These are phyloP conservation scores for Gynochthodes officinalis DNA, from an alignment of 257 asterid genomes.

Conservation along the genomic window DNA sequence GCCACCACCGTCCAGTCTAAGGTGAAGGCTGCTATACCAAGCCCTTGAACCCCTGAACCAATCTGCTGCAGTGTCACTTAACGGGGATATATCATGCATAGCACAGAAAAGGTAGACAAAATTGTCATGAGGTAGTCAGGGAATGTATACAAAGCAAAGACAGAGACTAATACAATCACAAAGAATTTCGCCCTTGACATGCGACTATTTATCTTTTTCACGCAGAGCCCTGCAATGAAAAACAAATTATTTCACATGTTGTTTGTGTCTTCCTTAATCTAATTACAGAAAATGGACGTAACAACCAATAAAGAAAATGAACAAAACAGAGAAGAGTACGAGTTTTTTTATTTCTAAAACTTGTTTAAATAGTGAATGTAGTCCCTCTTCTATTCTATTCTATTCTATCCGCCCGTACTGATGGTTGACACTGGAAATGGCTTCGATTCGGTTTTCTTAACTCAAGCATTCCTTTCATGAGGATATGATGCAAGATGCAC, in stretches of 20 bases:
- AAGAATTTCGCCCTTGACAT: conserved; percentile 57
- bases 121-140: conserved; percentile 54
- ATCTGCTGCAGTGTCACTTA: conserved; percentile 55
- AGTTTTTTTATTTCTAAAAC: too few relatives aligned
- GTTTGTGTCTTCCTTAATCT: not conserved
- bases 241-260: not conserved
- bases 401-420: too few relatives aligned
- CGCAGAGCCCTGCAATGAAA: conserved; percentile 61
- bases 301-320: too few relatives aligned
- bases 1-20: conserved; percentile 61
- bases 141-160: conserved; percentile 52
- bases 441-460: too few relatives aligned
- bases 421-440: too few relatives aligned
- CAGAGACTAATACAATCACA: conserved; percentile 44
- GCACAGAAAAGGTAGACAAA: conserved; percentile 38
- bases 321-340: too few relatives aligned
- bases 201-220: conserved; percentile 39
- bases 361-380: too few relatives aligned
- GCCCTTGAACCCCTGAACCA: conserved; percentile 70
- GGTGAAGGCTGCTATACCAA: conserved; percentile 58
- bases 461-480: too few relatives aligned
- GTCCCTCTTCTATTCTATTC: too few relatives aligned
- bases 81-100: conserved; percentile 47
- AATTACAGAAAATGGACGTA: too few relatives aligned
- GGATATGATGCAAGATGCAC: too few relatives aligned